phyloP scores from a whole-genome alignment of 768 basidiomycete species.

The Boletus sp. region DNA sequence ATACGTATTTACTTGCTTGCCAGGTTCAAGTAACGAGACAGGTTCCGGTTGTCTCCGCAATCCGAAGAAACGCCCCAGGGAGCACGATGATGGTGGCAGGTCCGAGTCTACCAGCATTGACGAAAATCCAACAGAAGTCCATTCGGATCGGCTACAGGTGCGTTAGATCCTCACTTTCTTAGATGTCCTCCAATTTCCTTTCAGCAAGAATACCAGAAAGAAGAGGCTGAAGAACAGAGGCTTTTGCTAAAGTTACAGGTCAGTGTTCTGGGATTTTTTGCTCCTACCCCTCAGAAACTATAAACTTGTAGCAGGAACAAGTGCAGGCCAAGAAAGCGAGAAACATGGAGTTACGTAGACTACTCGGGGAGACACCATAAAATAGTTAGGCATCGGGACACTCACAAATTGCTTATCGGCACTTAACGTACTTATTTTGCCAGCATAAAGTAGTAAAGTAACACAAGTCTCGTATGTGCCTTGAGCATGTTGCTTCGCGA shows the following conservation, averaged over 20 bases:
- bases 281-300: not conserved
- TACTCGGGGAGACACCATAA: conserved; percentile 11
- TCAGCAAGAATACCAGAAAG: conserved; percentile 11
- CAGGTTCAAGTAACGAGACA: not conserved
- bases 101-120: not conserved
- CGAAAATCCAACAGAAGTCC: not conserved
- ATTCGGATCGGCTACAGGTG: conserved; percentile 1
- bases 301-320: not conserved
- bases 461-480: too few relatives aligned
- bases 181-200: not conserved
- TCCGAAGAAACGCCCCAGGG: not conserved
- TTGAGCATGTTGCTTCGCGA: too few relatives aligned
- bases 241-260: conserved; percentile 14
- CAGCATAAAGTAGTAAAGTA: too few relatives aligned
- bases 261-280: not conserved
- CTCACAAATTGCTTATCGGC: too few relatives aligned
- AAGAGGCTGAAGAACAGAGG: conserved; percentile 14
- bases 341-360: conserved; percentile 11
- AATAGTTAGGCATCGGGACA: not conserved
- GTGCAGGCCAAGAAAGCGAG: conserved; percentile 4
- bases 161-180: not conserved
- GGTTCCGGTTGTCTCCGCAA: too few relatives aligned
- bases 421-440: too few relatives aligned
- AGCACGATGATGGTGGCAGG: not conserved
- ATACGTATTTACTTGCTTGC: not conserved